Base-by-base conservation (phyloP, 257 asterid genomes). In the Jacaranda copaia region DNA sequence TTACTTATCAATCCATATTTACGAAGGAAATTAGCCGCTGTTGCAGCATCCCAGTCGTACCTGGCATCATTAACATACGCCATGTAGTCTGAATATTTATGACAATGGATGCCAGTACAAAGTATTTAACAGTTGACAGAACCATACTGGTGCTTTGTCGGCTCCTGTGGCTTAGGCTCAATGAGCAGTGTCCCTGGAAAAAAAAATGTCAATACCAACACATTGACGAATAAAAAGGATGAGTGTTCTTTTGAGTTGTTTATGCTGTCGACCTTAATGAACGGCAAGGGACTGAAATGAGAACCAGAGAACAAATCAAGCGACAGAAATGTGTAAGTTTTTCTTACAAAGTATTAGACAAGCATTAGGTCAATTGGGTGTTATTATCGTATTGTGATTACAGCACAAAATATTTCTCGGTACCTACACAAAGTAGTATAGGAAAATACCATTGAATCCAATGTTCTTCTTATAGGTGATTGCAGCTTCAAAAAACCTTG, bases 11-110 rank as follows among this genome's bases (percentile, higher is more conserved):
- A 91, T 75, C 95, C 98, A 40, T 96, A 85, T 88, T 90, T 90
- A 13, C 97, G 97, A 72, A 96, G 89, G 88, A 96, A 96, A 81
- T 96, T 96, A 58, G 99, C 93, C 1, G 97, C 16, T 52, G 99
- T 96, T 62, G 99, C 98, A 56, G 99, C 99, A 79, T 96, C 99
- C 99, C 99, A 96, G 52, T 96, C 99, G 40, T 96, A 95, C 92
- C 99, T 94, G 80, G 59, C 64, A 81, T 61, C 32, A 25, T 25
- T 16, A 76, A 51, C 18, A 72, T 42, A 56, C 39, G 56, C 67
- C 65, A 73, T 42, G 14, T 25, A 32, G 62, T 49, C 72, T 25
- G 72, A 79, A 68, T 40, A 72, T 48, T 68, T 18, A 36, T 4
- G 32, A 25, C 32, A 25, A 25, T 25, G 32, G 2, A 25, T 25